phyloP scores from a whole-genome alignment of 805 yeast genomes.

The Candida montana region DNA sequence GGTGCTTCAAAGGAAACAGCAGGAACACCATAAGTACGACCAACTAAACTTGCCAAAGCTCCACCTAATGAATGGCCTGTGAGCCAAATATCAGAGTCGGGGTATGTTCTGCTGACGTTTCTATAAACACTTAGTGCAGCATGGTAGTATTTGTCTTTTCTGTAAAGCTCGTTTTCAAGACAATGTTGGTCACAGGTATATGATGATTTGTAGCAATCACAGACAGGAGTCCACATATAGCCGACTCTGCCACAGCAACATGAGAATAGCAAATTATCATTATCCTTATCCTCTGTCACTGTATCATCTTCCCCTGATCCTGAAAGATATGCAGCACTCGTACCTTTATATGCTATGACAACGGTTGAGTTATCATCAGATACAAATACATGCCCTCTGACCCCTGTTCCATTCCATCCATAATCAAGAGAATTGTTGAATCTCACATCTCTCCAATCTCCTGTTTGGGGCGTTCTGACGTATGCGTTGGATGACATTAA shows the following conservation, averaged over 20 bases:
- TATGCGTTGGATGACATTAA: conserved; percentile 89
- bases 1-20: conserved; percentile 91
- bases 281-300: conserved; percentile 69
- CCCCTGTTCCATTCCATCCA: conserved; percentile 85
- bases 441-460: conserved; percentile 83
- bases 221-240: conserved; percentile 89
- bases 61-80: conserved; percentile 97
- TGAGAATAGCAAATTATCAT: conserved; percentile 84
- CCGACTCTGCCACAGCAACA: conserved; percentile 95
- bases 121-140: conserved; percentile 74
- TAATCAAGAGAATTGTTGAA: conserved; percentile 55
- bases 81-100: conserved; percentile 74
- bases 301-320: conserved; percentile 87
- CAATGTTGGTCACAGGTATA: conserved; percentile 89
- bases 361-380: conserved; percentile 52
- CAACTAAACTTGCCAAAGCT: conserved; percentile 71
- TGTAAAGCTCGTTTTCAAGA: conserved; percentile 65
- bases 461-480: conserved; percentile 66
- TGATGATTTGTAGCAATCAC: conserved; percentile 83
- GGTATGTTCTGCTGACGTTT: conserved; percentile 63
- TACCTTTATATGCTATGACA: conserved; percentile 83
- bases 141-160: conserved; percentile 76
- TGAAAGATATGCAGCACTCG: conserved; percentile 73
- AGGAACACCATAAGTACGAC: conserved; percentile 86
- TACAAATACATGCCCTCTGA: conserved; percentile 87